Conservation (phyloP, 2,329 filamentous ascomycete species). For the Trichoderma sp. region DNA sequence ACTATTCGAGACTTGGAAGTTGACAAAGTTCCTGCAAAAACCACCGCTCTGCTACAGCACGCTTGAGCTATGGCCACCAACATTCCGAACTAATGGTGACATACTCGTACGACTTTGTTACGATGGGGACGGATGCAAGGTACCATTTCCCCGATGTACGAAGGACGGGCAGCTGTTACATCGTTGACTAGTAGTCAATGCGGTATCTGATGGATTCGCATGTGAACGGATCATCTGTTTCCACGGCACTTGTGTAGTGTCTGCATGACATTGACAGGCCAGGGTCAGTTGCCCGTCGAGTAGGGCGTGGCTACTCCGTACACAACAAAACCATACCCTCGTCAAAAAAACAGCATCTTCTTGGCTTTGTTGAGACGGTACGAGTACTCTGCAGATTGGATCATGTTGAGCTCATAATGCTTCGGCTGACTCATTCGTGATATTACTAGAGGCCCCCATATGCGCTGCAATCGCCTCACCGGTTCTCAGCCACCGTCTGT, state of each 20-base stretch:
- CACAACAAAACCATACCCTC: not conserved
- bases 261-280: not conserved
- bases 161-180: not conserved
- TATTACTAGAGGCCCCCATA: not conserved
- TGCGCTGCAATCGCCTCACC: conserved; percentile 5
- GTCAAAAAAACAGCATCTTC: not conserved
- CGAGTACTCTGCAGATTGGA: not conserved
- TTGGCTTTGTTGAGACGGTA: not conserved
- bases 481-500: conserved; percentile 13
- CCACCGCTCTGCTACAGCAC: not conserved
- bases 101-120: not conserved
- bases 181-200: not conserved
- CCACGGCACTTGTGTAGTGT: not conserved
- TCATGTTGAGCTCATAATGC: not conserved
- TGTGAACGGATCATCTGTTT: not conserved
- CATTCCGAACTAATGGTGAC: not conserved
- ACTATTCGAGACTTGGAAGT: not conserved
- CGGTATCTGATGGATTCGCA: not conserved
- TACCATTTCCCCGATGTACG: not conserved
- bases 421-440: not conserved
- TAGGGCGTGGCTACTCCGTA: not conserved
- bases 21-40: not conserved
- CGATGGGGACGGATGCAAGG: not conserved
- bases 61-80: conserved; percentile 7
- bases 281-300: not conserved